phyloP scores from a whole-genome alignment of 2,329 filamentous ascomycete species.

The Penicillium occitanis region DNA sequence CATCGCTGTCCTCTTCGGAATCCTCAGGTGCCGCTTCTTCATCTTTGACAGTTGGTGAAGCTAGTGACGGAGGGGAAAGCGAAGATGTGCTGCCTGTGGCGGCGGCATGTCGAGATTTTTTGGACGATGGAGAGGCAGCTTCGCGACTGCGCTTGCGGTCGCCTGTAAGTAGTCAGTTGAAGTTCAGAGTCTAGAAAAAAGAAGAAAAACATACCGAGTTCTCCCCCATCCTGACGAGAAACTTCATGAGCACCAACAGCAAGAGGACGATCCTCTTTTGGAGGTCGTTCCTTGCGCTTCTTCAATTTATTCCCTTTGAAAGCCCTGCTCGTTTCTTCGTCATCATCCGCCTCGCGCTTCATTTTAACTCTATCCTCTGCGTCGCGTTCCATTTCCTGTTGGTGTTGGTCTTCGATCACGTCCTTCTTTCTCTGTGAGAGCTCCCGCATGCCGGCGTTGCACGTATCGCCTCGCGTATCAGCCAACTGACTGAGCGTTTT shows the following conservation, averaged over 20 bases:
- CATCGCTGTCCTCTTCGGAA: slow-evolving; percentile 59
- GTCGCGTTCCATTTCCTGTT: slow-evolving; percentile 51
- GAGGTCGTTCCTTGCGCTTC: slow-evolving; percentile 72
- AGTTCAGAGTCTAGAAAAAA: background rate
- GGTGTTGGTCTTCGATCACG: slow-evolving; percentile 52
- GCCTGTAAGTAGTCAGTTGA: slow-evolving; percentile 13
- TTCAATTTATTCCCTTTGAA: slow-evolving; percentile 66
- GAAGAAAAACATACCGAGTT: slow-evolving; percentile 35
- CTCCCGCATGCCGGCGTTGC: slow-evolving; percentile 60
- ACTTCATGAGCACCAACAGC: slow-evolving; percentile 64
- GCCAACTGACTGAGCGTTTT: slow-evolving; percentile 59
- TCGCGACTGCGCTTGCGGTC: slow-evolving; percentile 23
- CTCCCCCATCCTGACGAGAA: slow-evolving; percentile 63
- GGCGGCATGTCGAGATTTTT: slow-evolving; percentile 38
- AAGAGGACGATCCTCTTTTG: slow-evolving; percentile 61
- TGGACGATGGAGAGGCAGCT: slow-evolving; percentile 39
- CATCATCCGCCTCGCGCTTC: slow-evolving; percentile 48
- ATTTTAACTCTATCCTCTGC: slow-evolving; percentile 50
- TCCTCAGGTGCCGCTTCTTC: slow-evolving; percentile 63
- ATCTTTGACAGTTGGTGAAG: slow-evolving; percentile 53
- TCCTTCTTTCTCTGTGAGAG: slow-evolving; percentile 60
- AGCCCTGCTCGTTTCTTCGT: slow-evolving; percentile 46
- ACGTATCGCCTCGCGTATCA: slow-evolving; percentile 57
- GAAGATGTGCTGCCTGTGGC: slow-evolving; percentile 40
- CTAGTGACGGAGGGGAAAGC: slow-evolving; percentile 43